Conservation (phyloP, 176 grass and related monocot species). For the Luzula sylvatica region DNA sequence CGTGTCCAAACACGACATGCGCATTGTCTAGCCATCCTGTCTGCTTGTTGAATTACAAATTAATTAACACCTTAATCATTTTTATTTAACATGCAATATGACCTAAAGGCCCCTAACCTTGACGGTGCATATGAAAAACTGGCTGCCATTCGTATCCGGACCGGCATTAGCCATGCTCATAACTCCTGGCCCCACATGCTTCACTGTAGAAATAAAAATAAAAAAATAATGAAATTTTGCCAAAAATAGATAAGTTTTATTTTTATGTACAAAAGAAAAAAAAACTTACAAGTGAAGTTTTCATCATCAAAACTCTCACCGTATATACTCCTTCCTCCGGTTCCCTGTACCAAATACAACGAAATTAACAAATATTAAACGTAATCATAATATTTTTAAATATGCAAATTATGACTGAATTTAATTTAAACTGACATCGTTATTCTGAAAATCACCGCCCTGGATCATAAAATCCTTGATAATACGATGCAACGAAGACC, state of each 20-base stretch:
- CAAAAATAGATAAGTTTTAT: no score
- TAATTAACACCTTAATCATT: background rate
- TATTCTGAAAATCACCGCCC: conserved; percentile 52
- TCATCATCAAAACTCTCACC: conserved; percentile 48
- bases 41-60: conserved; percentile 24
- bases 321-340: conserved; percentile 61
- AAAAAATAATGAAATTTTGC: no score
- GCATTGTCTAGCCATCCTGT: conserved; percentile 52
- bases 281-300: conserved; percentile 47
- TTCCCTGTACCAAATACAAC: conserved; percentile 35
- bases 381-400: conserved; percentile 8
- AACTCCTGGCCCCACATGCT: conserved; percentile 50
- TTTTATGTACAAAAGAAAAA: conserved; percentile 1
- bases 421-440: conserved; percentile 27
- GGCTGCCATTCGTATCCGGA: conserved; percentile 55
- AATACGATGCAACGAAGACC: conserved; percentile 63
- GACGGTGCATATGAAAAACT: conserved; percentile 59
- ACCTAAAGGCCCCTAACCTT: conserved; percentile 40
- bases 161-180: conserved; percentile 72
- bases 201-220: conserved; percentile 36
- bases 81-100: background rate
- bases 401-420: no score
- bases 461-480: conserved; percentile 91
- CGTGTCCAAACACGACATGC: conserved; percentile 60
- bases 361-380: conserved; percentile 15